Conservation (phyloP, 1,139 yeast species). For the Taiozyma sp. region DNA sequence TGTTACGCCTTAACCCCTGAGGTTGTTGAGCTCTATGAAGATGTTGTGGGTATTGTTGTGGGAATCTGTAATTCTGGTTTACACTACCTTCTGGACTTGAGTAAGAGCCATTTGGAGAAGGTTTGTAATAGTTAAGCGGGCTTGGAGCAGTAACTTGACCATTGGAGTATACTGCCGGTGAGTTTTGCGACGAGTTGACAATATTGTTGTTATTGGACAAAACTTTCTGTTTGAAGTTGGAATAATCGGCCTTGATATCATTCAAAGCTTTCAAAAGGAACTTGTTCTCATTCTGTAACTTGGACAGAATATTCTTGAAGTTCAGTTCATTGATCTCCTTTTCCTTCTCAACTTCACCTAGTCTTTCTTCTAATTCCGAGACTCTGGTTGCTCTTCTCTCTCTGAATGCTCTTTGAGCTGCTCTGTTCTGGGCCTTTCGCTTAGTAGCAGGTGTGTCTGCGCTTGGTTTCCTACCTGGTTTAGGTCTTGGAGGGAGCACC, state of each 20-base stretch:
- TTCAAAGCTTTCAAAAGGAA: constrained; percentile 25
- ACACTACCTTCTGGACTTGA: constrained; percentile 6
- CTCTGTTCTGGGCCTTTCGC: constrained; percentile 89
- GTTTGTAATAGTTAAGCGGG: constrained; percentile 22
- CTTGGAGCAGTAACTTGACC: constrained; percentile 22
- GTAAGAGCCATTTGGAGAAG: constrained; percentile 5
- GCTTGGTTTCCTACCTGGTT: constrained; percentile 87
- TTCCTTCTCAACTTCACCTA: constrained; percentile 63
- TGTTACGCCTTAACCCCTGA: neutral
- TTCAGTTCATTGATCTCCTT: constrained; percentile 58
- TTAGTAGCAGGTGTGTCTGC: constrained; percentile 66
- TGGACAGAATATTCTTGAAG: constrained; percentile 37
- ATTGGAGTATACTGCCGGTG: constrained; percentile 21
- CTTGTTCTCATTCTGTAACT: constrained; percentile 31
- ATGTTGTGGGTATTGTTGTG: constrained; percentile 13
- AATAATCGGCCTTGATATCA: constrained; percentile 23
- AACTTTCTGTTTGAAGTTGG: constrained; percentile 17
- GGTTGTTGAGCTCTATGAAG: neutral
- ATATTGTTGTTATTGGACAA: constrained; percentile 10
- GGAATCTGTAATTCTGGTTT: constrained; percentile 6
- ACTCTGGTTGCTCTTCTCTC: constrained; percentile 36
- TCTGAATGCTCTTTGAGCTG: constrained; percentile 87
- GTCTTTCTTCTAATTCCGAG: constrained; percentile 46
- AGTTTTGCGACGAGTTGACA: constrained; percentile 9
- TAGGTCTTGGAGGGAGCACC: constrained; percentile 89